Evolutionary conservation across 257 asterid genomes (phyloP), one percentile per base, ranked within the genome.

Genomic region (Echium plantagineum): DNA sequence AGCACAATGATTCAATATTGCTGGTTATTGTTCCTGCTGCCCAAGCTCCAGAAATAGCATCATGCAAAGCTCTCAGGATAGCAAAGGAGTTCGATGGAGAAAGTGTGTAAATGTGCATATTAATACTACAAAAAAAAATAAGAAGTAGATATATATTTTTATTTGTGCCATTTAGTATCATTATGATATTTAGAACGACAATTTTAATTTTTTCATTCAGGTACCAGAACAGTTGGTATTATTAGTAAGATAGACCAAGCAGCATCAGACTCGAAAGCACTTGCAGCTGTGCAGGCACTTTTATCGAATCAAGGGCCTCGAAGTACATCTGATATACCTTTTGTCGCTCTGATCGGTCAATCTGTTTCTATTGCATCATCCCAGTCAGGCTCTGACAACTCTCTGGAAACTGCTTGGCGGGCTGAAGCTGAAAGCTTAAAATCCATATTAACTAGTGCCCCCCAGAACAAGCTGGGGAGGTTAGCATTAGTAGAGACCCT

Each of bases 81-180:
- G 98, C 97, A 1, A 93, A 86, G 80, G 98, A 93, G 72, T 88
- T 79, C 78, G 98, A 93, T 76, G 90, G 94, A 70, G 97, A 93
- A 80, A 81, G 98, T 93, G 68, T 51, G 97, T 78, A 67, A 26
- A 47, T 59, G 32, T 22, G 31, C 28, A 55, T 13, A 56, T 56
- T 24, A 20, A 2, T 53, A 18, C 19, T 28, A 28, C 5, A 28
- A 28, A 6, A 28, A 28, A 28, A 28, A n/a, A 53, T 21, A n/a
- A 21, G 15, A 53, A n/a, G 17, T 3, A 5, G 5, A 53, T n/a
- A 18, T n/a, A 17, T 7, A 15, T 20, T 20, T 55, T 7, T 55
- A 15, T 24, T 15, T 15, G 26, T 55, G 7, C 8, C 59, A 9
- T 56, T 56, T 22, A 12, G 52, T 32, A 13, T 24, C 21, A 13